These are phyloP conservation scores for Gryganskiella cystojenkinii DNA, from an alignment of 192 early-diverging fungal genomes.

Conservation along the genomic window DNA sequence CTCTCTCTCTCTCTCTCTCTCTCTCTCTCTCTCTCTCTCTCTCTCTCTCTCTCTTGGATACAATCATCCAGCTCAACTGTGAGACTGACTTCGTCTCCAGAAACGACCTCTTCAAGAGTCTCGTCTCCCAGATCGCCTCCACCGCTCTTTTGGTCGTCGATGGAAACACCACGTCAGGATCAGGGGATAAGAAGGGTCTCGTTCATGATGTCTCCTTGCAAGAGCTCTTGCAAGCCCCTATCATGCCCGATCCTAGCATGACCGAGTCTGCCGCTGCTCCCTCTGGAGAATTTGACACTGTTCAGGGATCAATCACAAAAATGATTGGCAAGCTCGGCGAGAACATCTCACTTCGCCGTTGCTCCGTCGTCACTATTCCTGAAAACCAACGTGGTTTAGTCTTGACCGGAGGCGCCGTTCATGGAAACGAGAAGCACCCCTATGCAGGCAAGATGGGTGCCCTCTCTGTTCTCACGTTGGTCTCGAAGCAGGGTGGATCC, in stretches of 20 bases:
- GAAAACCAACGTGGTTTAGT: constrained; percentile 51
- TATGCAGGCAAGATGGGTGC: constrained; percentile 83
- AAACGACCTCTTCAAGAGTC: constrained; percentile 78
- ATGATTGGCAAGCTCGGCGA: constrained; percentile 90
- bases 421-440: constrained; percentile 69
- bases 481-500: constrained; percentile 39
- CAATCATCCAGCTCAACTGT: constrained; percentile 90
- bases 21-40: no score
- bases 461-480: constrained; percentile 71
- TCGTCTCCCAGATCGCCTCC: constrained; percentile 70
- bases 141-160: constrained; percentile 62
- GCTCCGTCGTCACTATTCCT: constrained; percentile 52
- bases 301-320: constrained; percentile 75
- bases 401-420: constrained; percentile 76
- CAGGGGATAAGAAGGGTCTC: constrained; percentile 14
- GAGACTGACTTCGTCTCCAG: constrained; percentile 98
- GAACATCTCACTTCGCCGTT: constrained; percentile 86
- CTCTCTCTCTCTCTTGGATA: no score
- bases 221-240: constrained; percentile 57
- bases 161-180: background rate
- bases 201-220: constrained; percentile 54
- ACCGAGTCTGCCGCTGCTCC: constrained; percentile 7
- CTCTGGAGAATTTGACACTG: constrained; percentile 49
- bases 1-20: no score
- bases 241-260: constrained; percentile 63